Percentiles rank a stretch among this genome's conserved stretches.
phyloP scores from a whole-genome alignment of 495 filamentous ascomycete species.

The Hypomontagnella monticulosa region DNA sequence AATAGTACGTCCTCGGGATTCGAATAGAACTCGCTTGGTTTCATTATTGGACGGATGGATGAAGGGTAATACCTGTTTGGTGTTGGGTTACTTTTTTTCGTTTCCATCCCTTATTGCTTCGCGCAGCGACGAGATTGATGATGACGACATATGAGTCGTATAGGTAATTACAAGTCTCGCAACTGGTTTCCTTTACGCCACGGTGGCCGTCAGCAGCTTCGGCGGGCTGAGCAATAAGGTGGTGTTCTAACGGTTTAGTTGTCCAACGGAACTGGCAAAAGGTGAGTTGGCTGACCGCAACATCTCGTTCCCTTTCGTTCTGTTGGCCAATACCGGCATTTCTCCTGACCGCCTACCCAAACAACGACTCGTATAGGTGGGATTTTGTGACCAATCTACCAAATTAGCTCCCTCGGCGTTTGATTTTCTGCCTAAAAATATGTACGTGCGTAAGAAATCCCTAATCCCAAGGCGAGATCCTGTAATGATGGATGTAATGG shows the following conservation, averaged over 20 bases:
- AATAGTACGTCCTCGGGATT: conserved; percentile 17
- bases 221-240: conserved; percentile 28
- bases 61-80: conserved; percentile 23
- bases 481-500: conserved; percentile 36
- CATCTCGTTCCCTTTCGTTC: conserved; percentile 33
- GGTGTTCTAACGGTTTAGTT: conserved; percentile 24
- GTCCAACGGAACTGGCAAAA: conserved; percentile 21
- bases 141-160: conserved; percentile 22
- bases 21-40: conserved; percentile 12
- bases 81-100: conserved; percentile 18
- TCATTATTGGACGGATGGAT: conserved; percentile 5
- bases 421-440: conserved; percentile 39
- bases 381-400: conserved; percentile 19
- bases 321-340: conserved; percentile 45
- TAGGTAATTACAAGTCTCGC: conserved; percentile 31
- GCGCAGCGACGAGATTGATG: conserved; percentile 18
- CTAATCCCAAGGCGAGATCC: conserved; percentile 35
- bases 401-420: conserved; percentile 39
- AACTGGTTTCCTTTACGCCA: conserved; percentile 38
- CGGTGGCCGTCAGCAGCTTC: conserved; percentile 35
- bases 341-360: conserved; percentile 42
- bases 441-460: conserved; percentile 39
- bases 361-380: conserved; percentile 40
- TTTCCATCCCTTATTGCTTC: background rate
- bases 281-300: conserved; percentile 47